Evolutionary conservation across 177 flowering plant species (phyloP).

Genomic region (Vitis hybrid): DNA sequence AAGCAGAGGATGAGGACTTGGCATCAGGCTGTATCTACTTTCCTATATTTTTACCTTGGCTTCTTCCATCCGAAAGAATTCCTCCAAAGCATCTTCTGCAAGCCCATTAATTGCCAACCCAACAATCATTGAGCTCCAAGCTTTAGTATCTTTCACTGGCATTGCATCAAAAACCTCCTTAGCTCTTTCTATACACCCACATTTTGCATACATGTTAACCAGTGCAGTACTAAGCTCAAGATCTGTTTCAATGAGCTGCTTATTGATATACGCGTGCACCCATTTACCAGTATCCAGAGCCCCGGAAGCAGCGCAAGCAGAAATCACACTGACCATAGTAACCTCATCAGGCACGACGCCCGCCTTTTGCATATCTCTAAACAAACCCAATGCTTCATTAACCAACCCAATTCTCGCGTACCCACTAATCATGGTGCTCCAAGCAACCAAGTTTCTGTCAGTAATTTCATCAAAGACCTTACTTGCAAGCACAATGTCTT

Average conservation of each 20-base stretch:
- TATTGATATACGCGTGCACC: slow-evolving; percentile 37
- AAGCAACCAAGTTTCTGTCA: slow-evolving; percentile 39
- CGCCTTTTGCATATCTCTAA: slow-evolving; percentile 42
- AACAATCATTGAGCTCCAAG: slow-evolving; percentile 38
- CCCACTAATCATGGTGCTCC: slow-evolving; percentile 52
- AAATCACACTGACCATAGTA: slow-evolving; percentile 46
- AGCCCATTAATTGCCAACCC: slow-evolving; percentile 40
- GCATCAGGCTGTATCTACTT: no score
- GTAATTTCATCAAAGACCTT: slow-evolving; percentile 41
- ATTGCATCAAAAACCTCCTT: slow-evolving; percentile 22
- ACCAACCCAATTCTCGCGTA: slow-evolving; percentile 30
- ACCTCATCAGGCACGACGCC: slow-evolving; percentile 42
- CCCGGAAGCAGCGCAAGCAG: slow-evolving; percentile 42
- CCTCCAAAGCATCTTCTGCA: slow-evolving; percentile 40
- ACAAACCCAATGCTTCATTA: slow-evolving; percentile 39
- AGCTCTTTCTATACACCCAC: slow-evolving; percentile 41
- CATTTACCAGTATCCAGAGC: slow-evolving; percentile 48
- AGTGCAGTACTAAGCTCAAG: slow-evolving; percentile 25
- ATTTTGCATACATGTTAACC: slow-evolving; percentile 40
- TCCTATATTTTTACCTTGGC: slow-evolving; percentile 27
- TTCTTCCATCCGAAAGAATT: slow-evolving; percentile 33
- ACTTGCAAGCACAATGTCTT: slow-evolving; percentile 26
- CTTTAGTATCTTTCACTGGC: slow-evolving; percentile 33
- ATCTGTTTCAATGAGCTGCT: slow-evolving; percentile 26
- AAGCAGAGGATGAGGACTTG: no score